Conservation (phyloP, 176 grass and related monocot genomes). For the Triticum dicoccoides region DNA sequence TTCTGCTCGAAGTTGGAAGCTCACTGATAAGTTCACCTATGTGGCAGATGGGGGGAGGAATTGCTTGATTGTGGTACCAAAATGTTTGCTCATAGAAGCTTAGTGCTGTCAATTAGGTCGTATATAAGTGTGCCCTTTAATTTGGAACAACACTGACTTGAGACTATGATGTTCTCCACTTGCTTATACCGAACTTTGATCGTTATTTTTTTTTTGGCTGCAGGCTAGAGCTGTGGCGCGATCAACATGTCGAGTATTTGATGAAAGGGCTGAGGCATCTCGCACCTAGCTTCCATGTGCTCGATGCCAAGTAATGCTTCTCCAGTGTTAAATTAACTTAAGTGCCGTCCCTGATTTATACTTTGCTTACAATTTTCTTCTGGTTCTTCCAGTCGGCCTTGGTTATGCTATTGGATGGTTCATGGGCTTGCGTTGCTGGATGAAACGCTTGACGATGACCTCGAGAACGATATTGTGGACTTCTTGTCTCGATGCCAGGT, state of each 20-base stretch:
- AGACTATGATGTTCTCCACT: neutral
- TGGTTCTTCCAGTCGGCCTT: slow-evolving; percentile 72
- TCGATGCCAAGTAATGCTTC: slow-evolving; percentile 76
- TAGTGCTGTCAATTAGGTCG: neutral
- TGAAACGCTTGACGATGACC: slow-evolving; percentile 66
- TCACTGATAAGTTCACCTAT: neutral
- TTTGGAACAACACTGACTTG: neutral
- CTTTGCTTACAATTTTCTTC: slow-evolving; percentile 9
- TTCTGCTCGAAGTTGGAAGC: neutral
- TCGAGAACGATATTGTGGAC: slow-evolving; percentile 64
- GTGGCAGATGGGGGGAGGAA: neutral
- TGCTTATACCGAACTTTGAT: neutral
- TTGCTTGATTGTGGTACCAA: neutral
- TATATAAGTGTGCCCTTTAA: neutral
- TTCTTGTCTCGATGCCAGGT: slow-evolving; percentile 94
- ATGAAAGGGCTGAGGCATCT: slow-evolving; percentile 59
- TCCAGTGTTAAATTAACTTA: slow-evolving; percentile 9
- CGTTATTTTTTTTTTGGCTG: neutral
- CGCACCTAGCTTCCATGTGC: slow-evolving; percentile 60
- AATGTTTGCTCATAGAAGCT: neutral
- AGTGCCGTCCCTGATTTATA: neutral
- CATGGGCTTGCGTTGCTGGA: slow-evolving; percentile 73
- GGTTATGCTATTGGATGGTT: slow-evolving; percentile 96
- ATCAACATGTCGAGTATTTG: slow-evolving; percentile 72
- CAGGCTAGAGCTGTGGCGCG: slow-evolving; percentile 79